Conservation (phyloP, 179 eudicot genomes). For the Amaranthus tricolor region DNA sequence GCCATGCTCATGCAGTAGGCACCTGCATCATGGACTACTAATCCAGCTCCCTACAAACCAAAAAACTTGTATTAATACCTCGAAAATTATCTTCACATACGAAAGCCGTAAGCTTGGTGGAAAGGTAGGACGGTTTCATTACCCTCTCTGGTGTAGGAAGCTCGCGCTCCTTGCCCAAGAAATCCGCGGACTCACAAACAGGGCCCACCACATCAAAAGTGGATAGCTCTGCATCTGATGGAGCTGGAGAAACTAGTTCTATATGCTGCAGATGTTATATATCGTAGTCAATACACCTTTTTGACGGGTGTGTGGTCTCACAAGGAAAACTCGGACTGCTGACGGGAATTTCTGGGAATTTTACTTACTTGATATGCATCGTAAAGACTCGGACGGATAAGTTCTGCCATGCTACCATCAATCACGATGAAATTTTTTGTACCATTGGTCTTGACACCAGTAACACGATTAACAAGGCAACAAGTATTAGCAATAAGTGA, state of each 20-base stretch:
- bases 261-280: slow-evolving; percentile 63
- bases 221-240: slow-evolving; percentile 56
- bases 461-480: slow-evolving; percentile 88
- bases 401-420: slow-evolving; percentile 99
- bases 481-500: slow-evolving; percentile 92
- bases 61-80: neutral
- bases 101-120: neutral
- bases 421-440: slow-evolving; percentile 81
- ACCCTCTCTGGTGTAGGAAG: slow-evolving; percentile 79
- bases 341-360: neutral
- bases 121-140: slow-evolving; percentile 8
- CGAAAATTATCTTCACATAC: neutral
- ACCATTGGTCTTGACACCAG: slow-evolving; percentile 96
- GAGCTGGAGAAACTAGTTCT: slow-evolving; percentile 84
- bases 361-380: slow-evolving; percentile 87
- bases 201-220: slow-evolving; percentile 96
- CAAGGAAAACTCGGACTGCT: too few species aligned
- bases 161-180: slow-evolving; percentile 86
- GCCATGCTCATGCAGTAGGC: slow-evolving; percentile 99
- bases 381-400: slow-evolving; percentile 95
- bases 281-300: neutral
- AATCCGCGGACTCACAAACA: slow-evolving; percentile 95
- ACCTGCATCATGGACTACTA: slow-evolving; percentile 98
- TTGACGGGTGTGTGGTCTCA: neutral
- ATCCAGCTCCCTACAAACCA: slow-evolving; percentile 69